phyloP scores from a whole-genome alignment of 139 green algal genomes.

The Trebouxia sp. region DNA sequence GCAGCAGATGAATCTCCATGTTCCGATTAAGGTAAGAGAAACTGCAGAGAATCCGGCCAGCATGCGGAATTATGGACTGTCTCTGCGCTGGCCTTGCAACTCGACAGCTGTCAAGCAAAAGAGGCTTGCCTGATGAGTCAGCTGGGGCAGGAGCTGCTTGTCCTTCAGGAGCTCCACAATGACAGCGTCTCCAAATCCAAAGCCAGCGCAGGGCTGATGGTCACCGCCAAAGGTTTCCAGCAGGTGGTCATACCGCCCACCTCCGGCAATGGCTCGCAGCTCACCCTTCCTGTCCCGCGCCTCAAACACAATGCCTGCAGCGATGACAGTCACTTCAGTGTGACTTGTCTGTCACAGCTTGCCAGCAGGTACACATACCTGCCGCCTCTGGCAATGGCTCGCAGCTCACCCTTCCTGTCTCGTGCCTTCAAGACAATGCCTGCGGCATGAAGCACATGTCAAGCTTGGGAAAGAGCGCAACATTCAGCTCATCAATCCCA shows the following conservation, averaged over 20 bases:
- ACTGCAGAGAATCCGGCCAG: no score
- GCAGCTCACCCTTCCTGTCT: slow-evolving; percentile 86
- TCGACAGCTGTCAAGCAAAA: no score
- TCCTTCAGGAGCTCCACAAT: slow-evolving; percentile 98
- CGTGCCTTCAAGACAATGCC: slow-evolving; percentile 93
- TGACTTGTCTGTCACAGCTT: slow-evolving; percentile 86
- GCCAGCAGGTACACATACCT: slow-evolving; percentile 93
- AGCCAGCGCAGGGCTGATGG: slow-evolving; percentile 79
- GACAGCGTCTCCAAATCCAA: slow-evolving; percentile 96
- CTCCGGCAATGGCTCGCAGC: slow-evolving; percentile 95
- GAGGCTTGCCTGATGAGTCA: slow-evolving; percentile 61
- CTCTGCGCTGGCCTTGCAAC: no score
- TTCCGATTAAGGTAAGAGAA: no score
- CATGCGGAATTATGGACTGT: no score
- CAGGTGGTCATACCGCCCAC: slow-evolving; percentile 93
- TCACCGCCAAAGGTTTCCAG: slow-evolving; percentile 88
- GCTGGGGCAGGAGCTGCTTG: slow-evolving; percentile 66
- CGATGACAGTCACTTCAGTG: slow-evolving; percentile 76
- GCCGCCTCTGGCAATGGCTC: slow-evolving; percentile 95
- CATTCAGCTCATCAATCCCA: slow-evolving; percentile 80
- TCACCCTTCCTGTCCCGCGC: slow-evolving; percentile 88
- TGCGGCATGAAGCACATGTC: no score
- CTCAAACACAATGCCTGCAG: slow-evolving; percentile 90
- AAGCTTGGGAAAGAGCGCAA: no score
- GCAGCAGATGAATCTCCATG: no score